A percentile compares a stretch with the other conserved stretches of the same genome.
phyloP scores from a whole-genome alignment of 179 eudicot genomes.

The Camellia oleifera region DNA sequence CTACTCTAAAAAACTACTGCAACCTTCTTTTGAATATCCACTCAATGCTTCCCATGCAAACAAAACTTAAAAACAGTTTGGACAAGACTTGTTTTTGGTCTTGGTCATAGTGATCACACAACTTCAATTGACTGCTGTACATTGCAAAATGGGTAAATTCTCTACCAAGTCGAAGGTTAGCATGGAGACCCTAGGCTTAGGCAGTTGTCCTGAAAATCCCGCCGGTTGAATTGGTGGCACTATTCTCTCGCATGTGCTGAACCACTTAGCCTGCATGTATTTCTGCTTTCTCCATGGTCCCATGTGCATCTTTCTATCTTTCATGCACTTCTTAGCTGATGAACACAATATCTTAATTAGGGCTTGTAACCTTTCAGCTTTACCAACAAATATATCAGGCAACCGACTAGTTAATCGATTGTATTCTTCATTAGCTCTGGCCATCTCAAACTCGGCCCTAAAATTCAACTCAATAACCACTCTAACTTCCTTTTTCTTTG shows the following conservation, averaged over 20 bases:
- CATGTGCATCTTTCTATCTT: conserved; percentile 35
- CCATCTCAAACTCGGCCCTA: conserved; percentile 34
- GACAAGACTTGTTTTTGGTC: too few species aligned
- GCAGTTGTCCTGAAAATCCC: not conserved
- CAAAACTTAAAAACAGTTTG: too few species aligned
- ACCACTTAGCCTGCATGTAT: conserved; percentile 49
- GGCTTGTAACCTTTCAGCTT: conserved; percentile 21
- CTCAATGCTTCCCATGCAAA: too few species aligned
- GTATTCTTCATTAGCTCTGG: conserved; percentile 30
- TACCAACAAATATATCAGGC: conserved; percentile 37
- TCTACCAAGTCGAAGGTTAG: conserved; percentile 29
- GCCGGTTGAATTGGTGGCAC: not conserved
- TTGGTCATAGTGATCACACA: not conserved
- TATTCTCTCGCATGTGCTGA: conserved; percentile 15
- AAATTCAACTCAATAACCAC: conserved; percentile 29
- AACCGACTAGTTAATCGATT: conserved; percentile 19
- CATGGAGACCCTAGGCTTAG: conserved; percentile 29
- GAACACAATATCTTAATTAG: conserved; percentile 28
- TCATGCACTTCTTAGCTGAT: conserved; percentile 34
- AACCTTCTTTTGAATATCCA: too few species aligned
- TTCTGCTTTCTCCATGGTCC: conserved; percentile 50
- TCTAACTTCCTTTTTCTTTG: conserved; percentile 18
- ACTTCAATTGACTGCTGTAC: conserved; percentile 7
- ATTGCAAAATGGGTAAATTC: conserved; percentile 9
- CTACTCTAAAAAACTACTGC: too few species aligned